Conservation (phyloP, 495 filamentous ascomycete genomes). For the Aspergillus incahuasiensis region DNA sequence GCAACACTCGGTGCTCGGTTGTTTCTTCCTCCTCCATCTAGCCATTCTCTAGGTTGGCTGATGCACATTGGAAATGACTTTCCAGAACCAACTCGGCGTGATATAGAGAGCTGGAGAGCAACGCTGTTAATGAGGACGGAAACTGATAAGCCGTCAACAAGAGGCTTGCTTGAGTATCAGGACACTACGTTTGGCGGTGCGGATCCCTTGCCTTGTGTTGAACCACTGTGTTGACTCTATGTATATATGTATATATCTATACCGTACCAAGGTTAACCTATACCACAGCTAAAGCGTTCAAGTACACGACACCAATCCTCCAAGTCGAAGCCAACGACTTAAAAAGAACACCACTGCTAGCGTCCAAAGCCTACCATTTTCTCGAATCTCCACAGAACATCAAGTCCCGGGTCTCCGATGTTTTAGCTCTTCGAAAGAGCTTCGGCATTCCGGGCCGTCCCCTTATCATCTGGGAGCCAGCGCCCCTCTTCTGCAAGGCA, state of each 20-base stretch:
- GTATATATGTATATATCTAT: too few relatives aligned
- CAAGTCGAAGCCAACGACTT: constrained; percentile 9
- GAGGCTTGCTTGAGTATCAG: constrained; percentile 27
- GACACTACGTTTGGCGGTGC: constrained; percentile 41
- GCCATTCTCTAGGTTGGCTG: constrained; percentile 66
- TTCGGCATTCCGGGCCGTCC: constrained; percentile 16
- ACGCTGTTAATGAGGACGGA: constrained; percentile 63
- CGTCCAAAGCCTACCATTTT: constrained; percentile 61
- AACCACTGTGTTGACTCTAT: too few relatives aligned
- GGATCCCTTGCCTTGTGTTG: too few relatives aligned
- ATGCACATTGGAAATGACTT: constrained; percentile 81
- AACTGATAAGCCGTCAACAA: constrained; percentile 56
- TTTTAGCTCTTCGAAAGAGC: constrained; percentile 12
- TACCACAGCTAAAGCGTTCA: constrained; percentile 57
- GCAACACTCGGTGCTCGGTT: constrained; percentile 34
- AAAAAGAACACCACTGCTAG: constrained; percentile 6
- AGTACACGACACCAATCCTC: constrained; percentile 61
- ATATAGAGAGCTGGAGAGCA: constrained; percentile 61
- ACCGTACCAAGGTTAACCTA: constrained; percentile 23
- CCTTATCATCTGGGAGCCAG: constrained; percentile 37
- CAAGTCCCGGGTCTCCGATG: constrained; percentile 3
- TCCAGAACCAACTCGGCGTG: constrained; percentile 49
- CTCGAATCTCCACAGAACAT: constrained; percentile 60
- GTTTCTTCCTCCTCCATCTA: constrained; percentile 18
- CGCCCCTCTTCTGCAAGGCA: constrained; percentile 24